Percentiles rank a stretch among this genome's conserved stretches.
Evolutionary conservation across 1,284 basidiomycete species (phyloP).

Genomic region (Albatrellus sp.): DNA sequence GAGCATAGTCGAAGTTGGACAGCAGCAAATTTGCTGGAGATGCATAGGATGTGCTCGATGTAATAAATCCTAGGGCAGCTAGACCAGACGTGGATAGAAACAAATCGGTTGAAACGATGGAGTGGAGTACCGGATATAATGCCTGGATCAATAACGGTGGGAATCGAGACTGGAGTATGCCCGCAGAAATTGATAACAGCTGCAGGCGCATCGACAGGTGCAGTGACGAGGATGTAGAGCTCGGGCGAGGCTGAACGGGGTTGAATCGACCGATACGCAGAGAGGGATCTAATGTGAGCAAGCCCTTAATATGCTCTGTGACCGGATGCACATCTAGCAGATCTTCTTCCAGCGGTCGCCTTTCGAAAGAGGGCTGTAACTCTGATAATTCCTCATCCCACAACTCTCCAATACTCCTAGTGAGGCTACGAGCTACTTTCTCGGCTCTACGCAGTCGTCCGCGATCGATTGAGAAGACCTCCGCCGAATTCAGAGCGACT

Average conservation of each 20-base stretch:
- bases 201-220: slow-evolving; percentile 60
- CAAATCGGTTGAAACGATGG: slow-evolving; percentile 57
- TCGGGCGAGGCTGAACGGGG: slow-evolving; percentile 13
- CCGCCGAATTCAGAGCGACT: slow-evolving; percentile 25
- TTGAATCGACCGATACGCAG: slow-evolving; percentile 24
- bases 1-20: slow-evolving; percentile 88
- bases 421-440: slow-evolving; percentile 53
- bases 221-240: slow-evolving; percentile 30
- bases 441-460: slow-evolving; percentile 35
- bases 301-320: slow-evolving; percentile 46
- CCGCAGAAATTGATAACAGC: slow-evolving; percentile 56
- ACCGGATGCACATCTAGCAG: slow-evolving; percentile 19
- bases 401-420: slow-evolving; percentile 50
- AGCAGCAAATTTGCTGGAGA: slow-evolving; percentile 75
- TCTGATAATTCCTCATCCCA: slow-evolving; percentile 40
- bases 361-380: slow-evolving; percentile 10
- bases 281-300: slow-evolving; percentile 24
- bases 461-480: slow-evolving; percentile 9
- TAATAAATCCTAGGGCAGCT: slow-evolving; percentile 56
- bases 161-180: slow-evolving; percentile 56
- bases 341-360: slow-evolving; percentile 8
- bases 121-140: slow-evolving; percentile 77
- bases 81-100: slow-evolving; percentile 63
- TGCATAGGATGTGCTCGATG: slow-evolving; percentile 67
- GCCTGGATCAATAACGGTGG: slow-evolving; percentile 63